These are phyloP conservation scores for Pholiota microspora DNA, from an alignment of 768 basidiomycete species.

Conservation along the genomic window DNA sequence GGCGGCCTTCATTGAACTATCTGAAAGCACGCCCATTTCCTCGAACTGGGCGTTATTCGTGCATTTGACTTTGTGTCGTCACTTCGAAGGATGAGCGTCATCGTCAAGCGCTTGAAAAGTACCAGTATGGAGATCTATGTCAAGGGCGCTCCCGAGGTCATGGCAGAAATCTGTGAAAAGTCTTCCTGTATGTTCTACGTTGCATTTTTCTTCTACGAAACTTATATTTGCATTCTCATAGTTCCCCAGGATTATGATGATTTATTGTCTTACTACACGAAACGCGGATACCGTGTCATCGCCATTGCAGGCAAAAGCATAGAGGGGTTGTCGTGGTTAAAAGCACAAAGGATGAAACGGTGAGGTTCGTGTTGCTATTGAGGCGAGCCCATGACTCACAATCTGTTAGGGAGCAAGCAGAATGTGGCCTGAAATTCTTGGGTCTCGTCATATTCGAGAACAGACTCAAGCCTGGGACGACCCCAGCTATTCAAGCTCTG, in stretches of 20 bases:
- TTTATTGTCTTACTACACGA: constrained; percentile 93
- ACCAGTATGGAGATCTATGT: constrained; percentile 97
- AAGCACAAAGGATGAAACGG: constrained; percentile 96
- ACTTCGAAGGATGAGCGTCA: constrained; percentile 93
- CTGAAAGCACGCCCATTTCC: constrained; percentile 87
- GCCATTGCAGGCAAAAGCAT: constrained; percentile 97
- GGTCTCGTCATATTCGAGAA: constrained; percentile 98
- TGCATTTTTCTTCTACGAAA: background rate
- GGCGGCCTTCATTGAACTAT: background rate
- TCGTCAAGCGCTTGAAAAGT: constrained; percentile 94
- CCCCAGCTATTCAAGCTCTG: constrained; percentile 86
- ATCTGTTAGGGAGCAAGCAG: constrained; percentile 83
- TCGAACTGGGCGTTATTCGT: constrained; percentile 94
- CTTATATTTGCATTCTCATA: constrained; percentile 28
- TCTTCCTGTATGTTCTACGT: constrained; percentile 70
- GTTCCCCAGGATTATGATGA: constrained; percentile 98
- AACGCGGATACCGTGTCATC: constrained; percentile 95
- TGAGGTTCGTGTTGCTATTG: constrained; percentile 26
- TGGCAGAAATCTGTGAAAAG: constrained; percentile 91
- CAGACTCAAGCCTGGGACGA: constrained; percentile 89
- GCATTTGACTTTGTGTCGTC: constrained; percentile 96
- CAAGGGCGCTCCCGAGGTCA: constrained; percentile 99
- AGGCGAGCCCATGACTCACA: constrained; percentile 6
- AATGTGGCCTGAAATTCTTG: constrained; percentile 85
- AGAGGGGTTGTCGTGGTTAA: constrained; percentile 93